phyloP scores from a whole-genome alignment of 1,139 yeast genomes.

The Nakaseomyces glabratus region DNA sequence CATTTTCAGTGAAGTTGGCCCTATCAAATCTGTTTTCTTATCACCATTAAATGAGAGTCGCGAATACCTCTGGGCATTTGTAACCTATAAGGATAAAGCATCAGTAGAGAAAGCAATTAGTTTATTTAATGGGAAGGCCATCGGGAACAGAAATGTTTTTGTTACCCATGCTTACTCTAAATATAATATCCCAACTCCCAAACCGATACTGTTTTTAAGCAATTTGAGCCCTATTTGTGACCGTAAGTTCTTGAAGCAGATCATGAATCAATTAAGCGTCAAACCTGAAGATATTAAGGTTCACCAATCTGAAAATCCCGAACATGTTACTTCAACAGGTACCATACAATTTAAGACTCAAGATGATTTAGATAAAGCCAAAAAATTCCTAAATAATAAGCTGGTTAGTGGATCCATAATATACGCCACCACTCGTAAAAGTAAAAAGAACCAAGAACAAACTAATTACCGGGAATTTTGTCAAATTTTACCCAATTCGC shows the following conservation, averaged over 20 bases:
- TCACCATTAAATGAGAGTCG: constrained; percentile 32
- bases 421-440: constrained; percentile 10
- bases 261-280: constrained; percentile 13
- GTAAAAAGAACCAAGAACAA: neutral
- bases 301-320: constrained; percentile 6
- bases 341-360: constrained; percentile 20
- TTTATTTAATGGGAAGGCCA: constrained; percentile 24
- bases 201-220: constrained; percentile 17
- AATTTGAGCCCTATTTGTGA: constrained; percentile 26
- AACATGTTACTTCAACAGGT: constrained; percentile 21
- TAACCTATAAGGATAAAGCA: constrained; percentile 33
- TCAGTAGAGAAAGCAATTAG: constrained; percentile 30
- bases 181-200: constrained; percentile 10
- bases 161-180: constrained; percentile 30
- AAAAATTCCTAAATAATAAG: constrained; percentile 20
- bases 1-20: constrained; percentile 36
- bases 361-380: constrained; percentile 18
- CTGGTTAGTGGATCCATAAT: constrained; percentile 26
- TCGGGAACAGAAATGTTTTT: constrained; percentile 25
- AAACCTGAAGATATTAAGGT: constrained; percentile 10
- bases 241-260: constrained; percentile 8
- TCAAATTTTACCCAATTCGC: too few relatives aligned
- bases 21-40: constrained; percentile 35
- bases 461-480: too few relatives aligned
- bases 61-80: constrained; percentile 40